Percentiles rank a stretch among this genome's conserved stretches.
Evolutionary conservation across 208 protist genomes (phyloP).

Genomic region (Trypanosoma boissoni): DNA sequence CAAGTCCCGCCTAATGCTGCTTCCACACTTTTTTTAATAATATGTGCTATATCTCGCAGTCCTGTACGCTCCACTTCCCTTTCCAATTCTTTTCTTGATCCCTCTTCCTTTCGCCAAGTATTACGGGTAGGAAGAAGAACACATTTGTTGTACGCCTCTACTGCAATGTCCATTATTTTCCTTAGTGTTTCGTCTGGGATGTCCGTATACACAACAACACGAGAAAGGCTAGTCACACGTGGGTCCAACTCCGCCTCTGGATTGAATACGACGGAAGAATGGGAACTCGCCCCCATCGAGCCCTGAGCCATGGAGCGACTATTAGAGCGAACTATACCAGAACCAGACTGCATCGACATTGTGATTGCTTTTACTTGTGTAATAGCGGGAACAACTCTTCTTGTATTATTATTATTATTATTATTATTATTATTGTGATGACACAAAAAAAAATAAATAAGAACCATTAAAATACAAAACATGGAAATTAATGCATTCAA

Average conservation of each 20-base stretch:
- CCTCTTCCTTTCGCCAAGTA: conserved; percentile 86
- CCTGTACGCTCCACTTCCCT: conserved; percentile 74
- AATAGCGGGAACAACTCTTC: too few species aligned
- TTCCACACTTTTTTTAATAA: conserved; percentile 59
- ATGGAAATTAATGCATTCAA: too few species aligned
- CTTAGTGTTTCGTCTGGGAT: conserved; percentile 53
- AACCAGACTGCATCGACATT: too few species aligned
- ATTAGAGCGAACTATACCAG: too few species aligned
- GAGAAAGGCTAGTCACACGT: conserved; percentile 34
- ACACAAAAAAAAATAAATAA: conserved; percentile 2
- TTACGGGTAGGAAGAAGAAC: conserved; percentile 71
- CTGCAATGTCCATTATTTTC: conserved; percentile 60
- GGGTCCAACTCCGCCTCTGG: conserved; percentile 60
- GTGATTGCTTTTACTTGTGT: too few species aligned
- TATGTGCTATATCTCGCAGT: conserved; percentile 54
- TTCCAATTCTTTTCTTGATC: conserved; percentile 65
- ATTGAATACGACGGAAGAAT: conserved; percentile 15
- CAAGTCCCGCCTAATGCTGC: conserved; percentile 63
- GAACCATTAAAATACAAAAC: conserved; percentile 2
- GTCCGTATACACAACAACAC: conserved; percentile 53
- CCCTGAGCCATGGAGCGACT: conserved; percentile 22
- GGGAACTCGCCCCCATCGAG: conserved; percentile 3
- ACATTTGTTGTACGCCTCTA: conserved; percentile 63
- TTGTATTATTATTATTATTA: too few species aligned
- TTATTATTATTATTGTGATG: not conserved